Conservation (phyloP, 371 early-diverging fungal species). For the Apophysomyces sp. region DNA sequence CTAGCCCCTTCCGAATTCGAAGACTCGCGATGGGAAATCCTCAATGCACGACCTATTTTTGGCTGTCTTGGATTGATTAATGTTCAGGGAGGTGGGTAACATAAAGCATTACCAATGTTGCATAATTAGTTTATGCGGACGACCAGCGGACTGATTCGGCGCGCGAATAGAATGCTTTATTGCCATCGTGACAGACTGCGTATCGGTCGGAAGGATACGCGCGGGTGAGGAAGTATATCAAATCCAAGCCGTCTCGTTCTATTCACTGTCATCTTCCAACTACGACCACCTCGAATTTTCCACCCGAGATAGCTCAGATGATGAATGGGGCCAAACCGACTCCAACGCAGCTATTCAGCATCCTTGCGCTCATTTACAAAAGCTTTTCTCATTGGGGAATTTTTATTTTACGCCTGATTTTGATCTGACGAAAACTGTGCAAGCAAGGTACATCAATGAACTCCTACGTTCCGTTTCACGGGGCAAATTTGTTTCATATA, state of each 20-base stretch:
- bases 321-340: slow-evolving; percentile 34
- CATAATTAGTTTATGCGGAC: background rate
- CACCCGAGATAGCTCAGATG: slow-evolving; percentile 27
- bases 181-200: slow-evolving; percentile 69
- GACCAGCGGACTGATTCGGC: slow-evolving; percentile 3
- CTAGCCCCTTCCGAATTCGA: slow-evolving; percentile 49
- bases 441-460: slow-evolving; percentile 50
- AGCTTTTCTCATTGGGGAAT: slow-evolving; percentile 66
- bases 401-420: slow-evolving; percentile 79
- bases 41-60: slow-evolving; percentile 61
- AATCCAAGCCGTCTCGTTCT: slow-evolving; percentile 62
- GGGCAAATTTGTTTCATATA: slow-evolving; percentile 8
- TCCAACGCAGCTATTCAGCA: slow-evolving; percentile 38
- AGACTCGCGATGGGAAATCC: slow-evolving; percentile 44
- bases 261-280: slow-evolving; percentile 56
- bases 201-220: slow-evolving; percentile 58
- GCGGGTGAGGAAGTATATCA: slow-evolving; percentile 61
- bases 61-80: slow-evolving; percentile 73
- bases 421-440: slow-evolving; percentile 72
- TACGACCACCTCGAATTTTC: slow-evolving; percentile 55
- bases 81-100: slow-evolving; percentile 55
- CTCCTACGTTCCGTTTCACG: background rate
- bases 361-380: slow-evolving; percentile 63
- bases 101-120: background rate
- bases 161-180: slow-evolving; percentile 64